phyloP scores from a whole-genome alignment of 306 rosid species.

The Sicyos baderoa region DNA sequence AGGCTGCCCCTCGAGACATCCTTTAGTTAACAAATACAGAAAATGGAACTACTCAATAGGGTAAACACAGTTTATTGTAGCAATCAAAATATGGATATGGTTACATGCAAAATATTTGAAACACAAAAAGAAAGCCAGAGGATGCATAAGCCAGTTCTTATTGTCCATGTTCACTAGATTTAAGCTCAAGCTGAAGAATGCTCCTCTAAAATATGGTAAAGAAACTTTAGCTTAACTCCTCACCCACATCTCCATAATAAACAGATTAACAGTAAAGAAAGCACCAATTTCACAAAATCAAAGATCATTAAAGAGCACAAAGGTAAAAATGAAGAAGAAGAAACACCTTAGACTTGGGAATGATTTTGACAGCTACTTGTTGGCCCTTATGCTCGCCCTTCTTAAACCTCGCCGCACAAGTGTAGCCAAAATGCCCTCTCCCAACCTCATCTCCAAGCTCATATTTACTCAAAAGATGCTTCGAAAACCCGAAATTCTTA shows the following conservation, averaged over 20 bases:
- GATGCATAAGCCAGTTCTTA: not conserved
- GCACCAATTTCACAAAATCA: not conserved
- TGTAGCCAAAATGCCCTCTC: conserved; percentile 88
- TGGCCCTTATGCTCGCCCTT: conserved; percentile 69
- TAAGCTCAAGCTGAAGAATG: conserved; percentile 5
- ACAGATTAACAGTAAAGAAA: not conserved
- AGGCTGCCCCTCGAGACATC: no score
- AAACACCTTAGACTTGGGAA: conserved; percentile 72
- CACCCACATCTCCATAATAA: not conserved
- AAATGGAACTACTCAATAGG: not conserved
- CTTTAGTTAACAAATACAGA: no score
- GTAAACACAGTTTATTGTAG: not conserved
- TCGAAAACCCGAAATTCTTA: conserved; percentile 89
- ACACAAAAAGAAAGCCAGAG: not conserved
- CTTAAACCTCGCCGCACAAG: conserved; percentile 67
- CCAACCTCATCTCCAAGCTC: conserved; percentile 86
- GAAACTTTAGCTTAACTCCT: not conserved
- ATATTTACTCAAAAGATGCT: conserved; percentile 58
- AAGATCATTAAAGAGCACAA: not conserved
- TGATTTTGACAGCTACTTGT: conserved; percentile 80
- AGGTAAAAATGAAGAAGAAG: not conserved
- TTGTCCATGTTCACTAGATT: not conserved
- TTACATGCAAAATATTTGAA: not conserved
- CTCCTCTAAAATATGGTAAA: not conserved
- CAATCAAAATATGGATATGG: not conserved